These are phyloP conservation scores for Hansenula lynferdii DNA, from an alignment of 1,139 yeast species.

Conservation along the genomic window DNA sequence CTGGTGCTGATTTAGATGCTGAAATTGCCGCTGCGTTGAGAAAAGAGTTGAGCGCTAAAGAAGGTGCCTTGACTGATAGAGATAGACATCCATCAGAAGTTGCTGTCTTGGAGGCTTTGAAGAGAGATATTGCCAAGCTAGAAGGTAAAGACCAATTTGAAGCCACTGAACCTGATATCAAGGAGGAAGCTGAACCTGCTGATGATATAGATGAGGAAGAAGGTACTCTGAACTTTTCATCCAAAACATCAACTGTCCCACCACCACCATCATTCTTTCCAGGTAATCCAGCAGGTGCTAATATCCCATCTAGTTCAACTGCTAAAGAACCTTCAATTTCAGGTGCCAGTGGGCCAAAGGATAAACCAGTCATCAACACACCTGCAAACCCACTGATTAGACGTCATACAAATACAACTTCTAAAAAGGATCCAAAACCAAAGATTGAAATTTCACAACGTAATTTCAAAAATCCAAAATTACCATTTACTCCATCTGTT, in stretches of 20 bases:
- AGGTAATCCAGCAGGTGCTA: conserved; percentile 4
- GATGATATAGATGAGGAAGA: conserved; percentile 4
- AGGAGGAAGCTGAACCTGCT: conserved; percentile 4
- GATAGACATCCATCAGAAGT: conserved; percentile 6
- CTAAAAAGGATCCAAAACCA: conserved; percentile 30
- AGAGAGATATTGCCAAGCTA: not conserved
- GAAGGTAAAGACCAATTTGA: conserved; percentile 1
- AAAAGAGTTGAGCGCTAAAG: conserved; percentile 1
- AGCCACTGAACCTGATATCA: conserved; percentile 1
- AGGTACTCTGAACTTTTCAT: not conserved
- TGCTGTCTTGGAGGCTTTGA: conserved; percentile 2
- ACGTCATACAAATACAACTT: conserved; percentile 22
- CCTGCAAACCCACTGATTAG: conserved; percentile 16
- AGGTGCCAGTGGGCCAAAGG: not conserved
- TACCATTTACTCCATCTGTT: conserved; percentile 50
- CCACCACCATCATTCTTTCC: conserved; percentile 2
- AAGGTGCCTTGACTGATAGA: conserved; percentile 1
- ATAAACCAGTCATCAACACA: conserved; percentile 6
- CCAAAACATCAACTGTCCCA: not conserved
- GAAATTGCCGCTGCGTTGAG: conserved; percentile 1
- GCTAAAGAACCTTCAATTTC: not conserved
- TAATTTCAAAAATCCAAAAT: conserved; percentile 31
- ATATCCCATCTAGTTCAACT: conserved; percentile 1
- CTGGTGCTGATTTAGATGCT: conserved; percentile 3
- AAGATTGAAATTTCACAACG: conserved; percentile 41